phyloP scores from a whole-genome alignment of 2,329 filamentous ascomycete genomes.

The Alternaria rosae region DNA sequence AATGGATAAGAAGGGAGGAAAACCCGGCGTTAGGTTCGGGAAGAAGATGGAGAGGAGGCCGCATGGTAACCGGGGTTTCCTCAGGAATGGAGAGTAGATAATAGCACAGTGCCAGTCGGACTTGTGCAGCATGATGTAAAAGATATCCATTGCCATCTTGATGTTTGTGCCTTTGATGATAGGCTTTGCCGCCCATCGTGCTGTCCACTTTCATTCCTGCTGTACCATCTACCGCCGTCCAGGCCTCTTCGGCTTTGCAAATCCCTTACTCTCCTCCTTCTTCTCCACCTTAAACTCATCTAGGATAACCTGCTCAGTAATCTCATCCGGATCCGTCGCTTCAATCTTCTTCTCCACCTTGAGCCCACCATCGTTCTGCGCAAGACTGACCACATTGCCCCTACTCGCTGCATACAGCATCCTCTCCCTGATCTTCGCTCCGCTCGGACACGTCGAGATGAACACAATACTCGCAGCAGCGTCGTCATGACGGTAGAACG shows the following conservation, averaged over 20 bases:
- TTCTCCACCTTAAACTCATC: conserved; percentile 75
- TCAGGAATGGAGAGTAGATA: conserved; percentile 36
- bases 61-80: conserved; percentile 39
- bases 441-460: conserved; percentile 80
- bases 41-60: conserved; percentile 43
- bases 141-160: background rate
- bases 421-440: conserved; percentile 78
- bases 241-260: conserved; percentile 80
- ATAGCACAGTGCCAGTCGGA: background rate
- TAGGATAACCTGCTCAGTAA: conserved; percentile 70
- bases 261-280: conserved; percentile 71
- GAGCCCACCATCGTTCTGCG: conserved; percentile 70
- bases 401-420: conserved; percentile 80
- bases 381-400: conserved; percentile 67
- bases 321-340: conserved; percentile 70
- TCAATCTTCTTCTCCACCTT: conserved; percentile 73
- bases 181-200: background rate
- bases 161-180: background rate
- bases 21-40: conserved; percentile 21
- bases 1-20: conserved; percentile 36
- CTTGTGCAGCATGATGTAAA: background rate
- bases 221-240: conserved; percentile 60
- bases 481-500: conserved; percentile 76
- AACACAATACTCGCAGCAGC: conserved; percentile 70
- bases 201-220: background rate